Evolutionary conservation across 164 flowering plant genomes (phyloP).

Genomic region (Annona cherimola): DNA sequence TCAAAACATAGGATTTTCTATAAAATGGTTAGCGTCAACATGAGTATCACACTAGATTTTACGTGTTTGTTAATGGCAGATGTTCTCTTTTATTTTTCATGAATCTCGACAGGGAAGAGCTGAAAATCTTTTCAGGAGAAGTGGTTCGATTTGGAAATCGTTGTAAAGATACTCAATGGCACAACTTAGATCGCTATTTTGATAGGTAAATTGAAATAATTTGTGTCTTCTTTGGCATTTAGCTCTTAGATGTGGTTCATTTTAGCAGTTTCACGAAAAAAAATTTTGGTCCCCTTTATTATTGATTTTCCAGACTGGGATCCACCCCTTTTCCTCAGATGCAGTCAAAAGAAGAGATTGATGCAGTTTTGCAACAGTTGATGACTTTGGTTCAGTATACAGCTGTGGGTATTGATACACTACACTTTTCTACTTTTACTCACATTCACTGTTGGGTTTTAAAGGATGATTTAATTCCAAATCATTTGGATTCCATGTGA

Average conservation of each 20-base stretch:
- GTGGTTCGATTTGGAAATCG: constrained; percentile 93
- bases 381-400: constrained; percentile 72
- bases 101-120: constrained; percentile 58
- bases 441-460: not conserved
- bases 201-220: constrained; percentile 47
- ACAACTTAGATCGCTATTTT: constrained; percentile 78
- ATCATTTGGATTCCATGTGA: not conserved
- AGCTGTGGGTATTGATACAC: constrained; percentile 54
- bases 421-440: not conserved
- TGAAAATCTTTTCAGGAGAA: constrained; percentile 71
- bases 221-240: constrained; percentile 6
- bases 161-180: constrained; percentile 96
- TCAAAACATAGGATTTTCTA: too few species aligned
- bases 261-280: not conserved
- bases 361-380: constrained; percentile 58
- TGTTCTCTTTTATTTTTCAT: not conserved
- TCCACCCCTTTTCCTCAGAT: constrained; percentile 51
- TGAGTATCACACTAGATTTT: not conserved
- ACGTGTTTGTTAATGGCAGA: not conserved
- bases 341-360: constrained; percentile 68
- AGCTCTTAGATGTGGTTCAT: not conserved
- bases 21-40: too few species aligned
- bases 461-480: not conserved
- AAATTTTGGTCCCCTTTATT: not conserved
- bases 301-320: constrained; percentile 42